These are phyloP conservation scores for Hypoxylon sp. DNA, from an alignment of 2,329 filamentous ascomycete species.

Conservation along the genomic window DNA sequence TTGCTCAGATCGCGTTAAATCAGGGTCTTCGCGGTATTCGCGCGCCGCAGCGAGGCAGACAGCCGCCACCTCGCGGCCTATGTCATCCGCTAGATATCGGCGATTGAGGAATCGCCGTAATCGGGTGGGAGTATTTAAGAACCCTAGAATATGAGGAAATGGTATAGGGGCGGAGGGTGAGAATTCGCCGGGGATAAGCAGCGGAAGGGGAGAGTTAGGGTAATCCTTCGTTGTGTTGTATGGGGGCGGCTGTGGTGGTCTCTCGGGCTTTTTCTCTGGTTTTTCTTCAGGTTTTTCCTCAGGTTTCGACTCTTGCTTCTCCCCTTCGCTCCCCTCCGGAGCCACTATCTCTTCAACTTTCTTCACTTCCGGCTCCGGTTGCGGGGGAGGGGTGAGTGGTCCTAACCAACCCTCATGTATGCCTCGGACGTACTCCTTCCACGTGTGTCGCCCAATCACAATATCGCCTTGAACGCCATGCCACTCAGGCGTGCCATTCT, in stretches of 20 bases:
- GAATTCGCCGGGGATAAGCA: conserved; percentile 77
- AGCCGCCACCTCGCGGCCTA: conserved; percentile 89
- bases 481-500: conserved; percentile 78
- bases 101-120: conserved; percentile 90
- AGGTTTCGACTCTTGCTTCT: conserved; percentile 58
- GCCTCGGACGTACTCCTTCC: conserved; percentile 97
- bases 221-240: conserved; percentile 84
- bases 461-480: conserved; percentile 85
- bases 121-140: conserved; percentile 88
- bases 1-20: conserved; percentile 68
- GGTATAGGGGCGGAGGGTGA: conserved; percentile 79
- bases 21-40: conserved; percentile 63
- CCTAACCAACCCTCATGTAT: conserved; percentile 97
- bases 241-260: conserved; percentile 75
- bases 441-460: conserved; percentile 90
- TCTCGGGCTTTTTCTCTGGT: conserved; percentile 69
- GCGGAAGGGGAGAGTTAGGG: conserved; percentile 73
- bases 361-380: conserved; percentile 47
- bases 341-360: conserved; percentile 45
- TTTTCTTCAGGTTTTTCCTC: conserved; percentile 58
- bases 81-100: conserved; percentile 85
- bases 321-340: conserved; percentile 57
- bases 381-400: conserved; percentile 76
- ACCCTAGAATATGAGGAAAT: conserved; percentile 92
- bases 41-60: conserved; percentile 77